Evolutionary conservation across 164 flowering plant species (phyloP).

Genomic region (Cinnamomum micranthum): DNA sequence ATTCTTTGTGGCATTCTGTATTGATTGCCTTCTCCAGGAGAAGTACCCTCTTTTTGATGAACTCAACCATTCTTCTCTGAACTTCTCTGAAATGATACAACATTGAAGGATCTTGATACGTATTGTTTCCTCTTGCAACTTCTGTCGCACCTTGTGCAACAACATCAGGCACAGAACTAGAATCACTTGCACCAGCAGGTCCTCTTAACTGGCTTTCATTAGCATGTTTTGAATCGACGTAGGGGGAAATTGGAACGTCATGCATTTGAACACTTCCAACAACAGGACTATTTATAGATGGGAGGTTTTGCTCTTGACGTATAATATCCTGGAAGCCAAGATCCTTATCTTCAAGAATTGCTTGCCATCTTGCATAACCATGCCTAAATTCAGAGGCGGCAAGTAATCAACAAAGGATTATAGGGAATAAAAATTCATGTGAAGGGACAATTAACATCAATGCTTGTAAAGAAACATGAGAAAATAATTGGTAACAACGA

Average conservation of each 20-base stretch:
- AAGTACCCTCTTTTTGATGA: slow-evolving; percentile 82
- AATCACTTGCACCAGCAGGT: slow-evolving; percentile 35
- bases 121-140: slow-evolving; percentile 38
- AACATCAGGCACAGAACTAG: slow-evolving; percentile 28
- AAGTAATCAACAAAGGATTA: neutral
- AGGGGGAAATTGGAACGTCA: slow-evolving; percentile 25
- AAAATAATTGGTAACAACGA: too few species aligned
- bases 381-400: slow-evolving; percentile 43
- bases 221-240: slow-evolving; percentile 9
- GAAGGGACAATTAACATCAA: neutral
- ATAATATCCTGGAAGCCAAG: slow-evolving; percentile 70
- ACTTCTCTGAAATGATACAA: slow-evolving; percentile 69
- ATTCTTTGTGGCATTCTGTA: slow-evolving; percentile 67
- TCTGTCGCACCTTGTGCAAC: slow-evolving; percentile 36
- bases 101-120: slow-evolving; percentile 48
- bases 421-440: neutral
- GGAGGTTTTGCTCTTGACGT: slow-evolving; percentile 83
- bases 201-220: slow-evolving; percentile 20
- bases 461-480: neutral
- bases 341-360: slow-evolving; percentile 90
- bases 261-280: slow-evolving; percentile 47
- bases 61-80: slow-evolving; percentile 93
- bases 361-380: slow-evolving; percentile 99
- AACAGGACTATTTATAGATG: slow-evolving; percentile 40
- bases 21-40: slow-evolving; percentile 84